Evolutionary conservation across 2,329 filamentous ascomycete species (phyloP), one percentile per base, ranked within the genome.

Genomic region (Aspergillus piperis): DNA sequence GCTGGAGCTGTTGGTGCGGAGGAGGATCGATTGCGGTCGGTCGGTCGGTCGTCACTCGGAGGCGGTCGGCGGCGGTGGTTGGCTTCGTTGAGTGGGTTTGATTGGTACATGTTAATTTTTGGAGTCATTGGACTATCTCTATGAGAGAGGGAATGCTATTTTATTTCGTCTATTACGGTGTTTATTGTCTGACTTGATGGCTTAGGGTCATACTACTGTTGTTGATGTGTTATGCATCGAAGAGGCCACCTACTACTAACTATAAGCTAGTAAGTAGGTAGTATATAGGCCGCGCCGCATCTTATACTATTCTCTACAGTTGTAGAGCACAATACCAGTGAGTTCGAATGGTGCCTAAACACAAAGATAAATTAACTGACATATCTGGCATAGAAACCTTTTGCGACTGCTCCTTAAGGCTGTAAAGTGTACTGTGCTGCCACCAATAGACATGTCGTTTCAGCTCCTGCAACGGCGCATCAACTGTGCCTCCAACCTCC

Each of bases 1-100:
- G 52, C 38, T 54, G 52, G 36, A 42, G 38, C 52, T 53, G 52
- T 27, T 44, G 52, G 38, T 25, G 39, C 19, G 51, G 51, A 23
- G 23, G 52, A 44, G 23, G 23, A 47, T 17, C 44, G 49, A 47
- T 44, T 52, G 50, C 50, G 36, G 50, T 53, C 50, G 50, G 50
- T 32, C 50, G 36, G 50, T 53, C 50, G 50, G 50, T 32, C 50
- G 49, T 38, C 49, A 52, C 49, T 38, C 49, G 36, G 52, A 54
- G 52, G 52, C 52, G 52, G 52, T 54, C 52, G 52, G 52, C 39
- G 51, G 32, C 32, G 32, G 32, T 36, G 32, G 32, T 36, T 36
- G 32, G 32, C 32, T 36, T 36, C 32, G 11, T 36, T 15, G 32
- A 11, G 11, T 36, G 11, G 1, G 32, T 11, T 36, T 36, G 11